Base-by-base conservation (phyloP, 148 eudicot genomes). In the Persicaria tinctoria region DNA sequence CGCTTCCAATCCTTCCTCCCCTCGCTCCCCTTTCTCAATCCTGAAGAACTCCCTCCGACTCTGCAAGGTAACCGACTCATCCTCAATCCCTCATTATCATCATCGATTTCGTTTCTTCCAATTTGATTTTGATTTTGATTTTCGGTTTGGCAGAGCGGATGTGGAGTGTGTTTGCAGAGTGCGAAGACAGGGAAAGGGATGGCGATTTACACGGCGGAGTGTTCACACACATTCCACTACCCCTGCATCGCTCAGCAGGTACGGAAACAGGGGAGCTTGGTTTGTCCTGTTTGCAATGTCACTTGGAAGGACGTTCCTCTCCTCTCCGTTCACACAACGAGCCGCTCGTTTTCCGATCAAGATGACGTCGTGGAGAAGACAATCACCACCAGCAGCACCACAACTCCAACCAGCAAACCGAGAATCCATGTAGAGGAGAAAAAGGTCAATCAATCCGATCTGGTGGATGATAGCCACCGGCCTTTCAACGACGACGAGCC, bases 131-230 rank as follows among this genome's bases (percentile, higher is more conserved):
- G 3, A 23, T 17, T 7, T 59, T 59, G 38, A 68, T 38, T 46
- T 48, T 55, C 12, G 32, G 1, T 51, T 69, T 38, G 82, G 85
- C 90, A 92, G 97, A 88, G 73, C 73, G 84, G 78, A 32, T 93
- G 97, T 80, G 97, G 97, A 57, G 79, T 90, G 13, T 92, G 93
- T 75, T 84, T 74, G 77, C 97, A 91, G 76, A 91, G 95, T 74
- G 84, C 86, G 56, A 93, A 91, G 72, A 78, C 86, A 11, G 91
- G 97, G 3, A 90, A 83, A 63, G 87, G 90, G 46, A 88, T 74
- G 83, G 96, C 97, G 8, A 87, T 94, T 3, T 94, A 84, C 89
- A 94, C 93, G 6, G 96, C 97, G 0, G 97, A 89, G 44, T 94
- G 98, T 68, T 88, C 92, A 0, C 98, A 94, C 73, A 59, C 86